Conservation (phyloP, 176 grass and related monocot genomes). For the Phoenix dactylifera region DNA sequence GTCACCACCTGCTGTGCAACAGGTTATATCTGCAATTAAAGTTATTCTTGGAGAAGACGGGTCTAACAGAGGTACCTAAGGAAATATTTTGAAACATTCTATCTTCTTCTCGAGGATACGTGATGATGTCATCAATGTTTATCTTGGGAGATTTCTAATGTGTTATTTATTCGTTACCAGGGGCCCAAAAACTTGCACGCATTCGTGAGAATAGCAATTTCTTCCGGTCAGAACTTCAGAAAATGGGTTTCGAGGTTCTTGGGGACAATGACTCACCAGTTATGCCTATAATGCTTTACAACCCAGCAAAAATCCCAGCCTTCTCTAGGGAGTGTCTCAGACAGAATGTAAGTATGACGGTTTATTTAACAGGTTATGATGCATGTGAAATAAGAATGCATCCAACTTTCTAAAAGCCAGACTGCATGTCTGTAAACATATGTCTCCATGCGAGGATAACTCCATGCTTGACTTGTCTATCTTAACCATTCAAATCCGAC, state of each 20-base stretch:
- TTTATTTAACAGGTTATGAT: neutral
- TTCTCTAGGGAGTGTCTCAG: constrained; percentile 76
- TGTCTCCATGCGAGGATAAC: too few species aligned
- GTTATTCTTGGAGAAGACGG: constrained; percentile 81
- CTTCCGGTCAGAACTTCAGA: constrained; percentile 78
- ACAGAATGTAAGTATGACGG: constrained; percentile 48
- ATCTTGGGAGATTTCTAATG: neutral
- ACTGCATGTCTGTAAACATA: too few species aligned
- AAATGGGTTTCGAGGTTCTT: constrained; percentile 92
- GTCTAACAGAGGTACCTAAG: constrained; percentile 49
- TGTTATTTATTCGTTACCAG: constrained; percentile 18
- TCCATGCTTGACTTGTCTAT: too few species aligned
- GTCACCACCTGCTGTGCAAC: constrained; percentile 79
- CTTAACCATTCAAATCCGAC: too few species aligned
- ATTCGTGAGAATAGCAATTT: constrained; percentile 92
- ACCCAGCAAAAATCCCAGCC: constrained; percentile 77
- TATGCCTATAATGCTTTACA: constrained; percentile 90
- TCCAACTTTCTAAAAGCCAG: too few species aligned
- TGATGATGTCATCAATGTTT: neutral
- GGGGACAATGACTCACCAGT: constrained; percentile 83
- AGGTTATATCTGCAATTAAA: constrained; percentile 76
- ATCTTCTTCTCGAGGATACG: neutral
- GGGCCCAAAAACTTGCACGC: constrained; percentile 71
- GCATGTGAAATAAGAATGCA: too few species aligned
- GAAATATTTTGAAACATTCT: neutral